These are phyloP conservation scores for Pneumocystis carinii DNA, from an alignment of 1,139 yeast species.

Conservation along the genomic window DNA sequence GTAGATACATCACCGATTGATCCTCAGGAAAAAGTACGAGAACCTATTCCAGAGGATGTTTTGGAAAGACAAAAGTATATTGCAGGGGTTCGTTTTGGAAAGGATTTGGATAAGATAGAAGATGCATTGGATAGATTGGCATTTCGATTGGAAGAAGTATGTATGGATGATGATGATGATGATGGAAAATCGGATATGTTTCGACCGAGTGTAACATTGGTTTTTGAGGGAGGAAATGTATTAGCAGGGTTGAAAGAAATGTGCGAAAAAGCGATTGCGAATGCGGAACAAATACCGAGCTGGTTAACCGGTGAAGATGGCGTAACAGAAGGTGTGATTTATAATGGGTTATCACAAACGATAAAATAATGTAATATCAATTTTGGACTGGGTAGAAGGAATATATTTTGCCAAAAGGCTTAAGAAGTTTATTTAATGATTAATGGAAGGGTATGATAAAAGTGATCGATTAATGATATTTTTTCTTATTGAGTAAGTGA, in stretches of 20 bases:
- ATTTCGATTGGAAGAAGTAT: conserved; percentile 27
- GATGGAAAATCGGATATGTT: conserved; percentile 6
- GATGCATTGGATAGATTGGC: conserved; percentile 23
- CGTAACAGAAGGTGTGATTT: conserved; percentile 3
- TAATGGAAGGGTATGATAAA: no score
- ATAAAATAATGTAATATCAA: not conserved
- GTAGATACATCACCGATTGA: conserved; percentile 51
- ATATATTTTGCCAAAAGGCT: no score
- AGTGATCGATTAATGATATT: no score
- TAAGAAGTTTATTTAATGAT: no score
- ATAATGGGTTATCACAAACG: not conserved
- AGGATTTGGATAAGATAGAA: conserved; percentile 17
- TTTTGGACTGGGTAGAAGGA: no score
- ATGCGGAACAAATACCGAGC: conserved; percentile 46
- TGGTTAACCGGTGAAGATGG: conserved; percentile 78
- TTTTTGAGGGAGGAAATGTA: conserved; percentile 55
- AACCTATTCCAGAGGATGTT: not conserved
- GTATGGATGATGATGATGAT: conserved; percentile 13
- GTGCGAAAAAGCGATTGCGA: conserved; percentile 38
- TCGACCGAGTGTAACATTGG: conserved; percentile 32
- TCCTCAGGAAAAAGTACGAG: not conserved
- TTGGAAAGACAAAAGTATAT: no score
- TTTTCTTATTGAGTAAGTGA: no score
- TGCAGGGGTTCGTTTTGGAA: conserved; percentile 11
- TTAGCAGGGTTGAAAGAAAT: conserved; percentile 69